phyloP scores from a whole-genome alignment of 805 yeast species.

The Starmerella ratchasimensis region DNA sequence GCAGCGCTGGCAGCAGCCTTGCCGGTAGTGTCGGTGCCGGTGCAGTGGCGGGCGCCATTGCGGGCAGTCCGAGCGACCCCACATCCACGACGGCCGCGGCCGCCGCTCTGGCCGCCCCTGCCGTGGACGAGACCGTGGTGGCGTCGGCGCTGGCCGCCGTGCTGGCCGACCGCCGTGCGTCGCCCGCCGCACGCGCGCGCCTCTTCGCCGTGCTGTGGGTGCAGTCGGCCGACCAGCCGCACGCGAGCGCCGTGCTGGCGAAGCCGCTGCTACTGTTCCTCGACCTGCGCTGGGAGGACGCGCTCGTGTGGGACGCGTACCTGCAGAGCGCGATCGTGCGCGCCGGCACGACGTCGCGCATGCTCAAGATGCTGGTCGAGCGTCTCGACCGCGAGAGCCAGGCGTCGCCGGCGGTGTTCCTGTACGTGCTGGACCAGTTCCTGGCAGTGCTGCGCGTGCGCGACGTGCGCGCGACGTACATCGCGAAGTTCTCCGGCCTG shows the following conservation, averaged over 20 bases:
- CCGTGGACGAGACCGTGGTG: conserved; percentile 38
- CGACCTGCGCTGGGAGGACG: conserved; percentile 35
- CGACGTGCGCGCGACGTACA: conserved; percentile 9
- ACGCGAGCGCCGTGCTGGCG: conserved; percentile 35
- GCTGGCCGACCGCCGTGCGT: conserved; percentile 30
- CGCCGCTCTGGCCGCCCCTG: too few relatives aligned
- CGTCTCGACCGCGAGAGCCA: conserved; percentile 14
- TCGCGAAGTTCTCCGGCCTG: conserved; percentile 6
- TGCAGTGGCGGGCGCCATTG: too few relatives aligned
- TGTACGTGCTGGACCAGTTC: conserved; percentile 46
- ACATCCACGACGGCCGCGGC: too few relatives aligned
- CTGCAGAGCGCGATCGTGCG: conserved; percentile 16
- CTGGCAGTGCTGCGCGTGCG: conserved; percentile 33
- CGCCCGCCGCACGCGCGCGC: conserved; percentile 32
- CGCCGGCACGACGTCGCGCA: conserved; percentile 42
- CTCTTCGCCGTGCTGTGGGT: conserved; percentile 63
- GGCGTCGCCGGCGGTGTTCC: conserved; percentile 51
- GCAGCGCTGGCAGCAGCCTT: too few relatives aligned
- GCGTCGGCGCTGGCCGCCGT: conserved; percentile 60
- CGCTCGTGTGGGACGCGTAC: conserved; percentile 7
- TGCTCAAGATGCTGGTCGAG: conserved; percentile 45
- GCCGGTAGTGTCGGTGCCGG: too few relatives aligned
- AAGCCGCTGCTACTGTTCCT: conserved; percentile 55
- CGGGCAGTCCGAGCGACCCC: too few relatives aligned
- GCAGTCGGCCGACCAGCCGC: conserved; percentile 43